A percentile compares a stretch with the other conserved stretches of the same genome.
These are phyloP conservation scores for Monsonia emarginata DNA, from an alignment of 441 rosid species.

Conservation along the genomic window DNA sequence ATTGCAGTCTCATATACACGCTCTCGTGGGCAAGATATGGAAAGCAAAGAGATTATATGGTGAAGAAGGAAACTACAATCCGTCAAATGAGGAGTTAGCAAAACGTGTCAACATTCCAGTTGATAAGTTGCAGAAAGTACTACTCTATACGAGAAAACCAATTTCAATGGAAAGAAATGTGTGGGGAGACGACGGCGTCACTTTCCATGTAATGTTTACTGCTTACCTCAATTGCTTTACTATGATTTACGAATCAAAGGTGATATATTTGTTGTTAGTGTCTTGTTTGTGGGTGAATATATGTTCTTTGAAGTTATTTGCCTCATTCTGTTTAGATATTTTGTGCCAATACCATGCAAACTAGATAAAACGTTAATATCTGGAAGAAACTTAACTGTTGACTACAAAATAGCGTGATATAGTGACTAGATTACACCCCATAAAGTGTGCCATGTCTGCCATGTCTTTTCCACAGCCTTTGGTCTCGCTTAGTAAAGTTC, in stretches of 20 bases:
- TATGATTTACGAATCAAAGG: neutral
- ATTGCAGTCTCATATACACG: conserved; percentile 58
- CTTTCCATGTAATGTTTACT: conserved; percentile 47
- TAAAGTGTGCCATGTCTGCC: too few relatives aligned
- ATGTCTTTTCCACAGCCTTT: too few relatives aligned
- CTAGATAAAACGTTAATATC: neutral
- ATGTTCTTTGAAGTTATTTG: neutral
- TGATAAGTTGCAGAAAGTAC: conserved; percentile 45
- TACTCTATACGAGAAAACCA: conserved; percentile 45
- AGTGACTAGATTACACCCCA: neutral
- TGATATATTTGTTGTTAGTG: neutral
- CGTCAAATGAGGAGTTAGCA: conserved; percentile 58
- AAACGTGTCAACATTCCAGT: conserved; percentile 54
- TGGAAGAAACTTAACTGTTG: neutral
- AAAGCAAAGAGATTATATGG: conserved; percentile 55
- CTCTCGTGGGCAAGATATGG: conserved; percentile 44
- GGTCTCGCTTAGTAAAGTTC: too few relatives aligned
- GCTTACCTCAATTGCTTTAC: neutral
- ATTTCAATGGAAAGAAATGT: conserved; percentile 57
- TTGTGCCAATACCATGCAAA: neutral
- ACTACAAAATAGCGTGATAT: neutral
- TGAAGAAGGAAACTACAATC: conserved; percentile 48
- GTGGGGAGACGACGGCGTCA: conserved; percentile 70
- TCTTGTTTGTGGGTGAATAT: neutral
- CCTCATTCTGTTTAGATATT: neutral